Evolutionary conservation across 2,329 filamentous ascomycete genomes (phyloP), one percentile per base, ranked within the genome.

Genomic region (Sordariomycetes sp.): DNA sequence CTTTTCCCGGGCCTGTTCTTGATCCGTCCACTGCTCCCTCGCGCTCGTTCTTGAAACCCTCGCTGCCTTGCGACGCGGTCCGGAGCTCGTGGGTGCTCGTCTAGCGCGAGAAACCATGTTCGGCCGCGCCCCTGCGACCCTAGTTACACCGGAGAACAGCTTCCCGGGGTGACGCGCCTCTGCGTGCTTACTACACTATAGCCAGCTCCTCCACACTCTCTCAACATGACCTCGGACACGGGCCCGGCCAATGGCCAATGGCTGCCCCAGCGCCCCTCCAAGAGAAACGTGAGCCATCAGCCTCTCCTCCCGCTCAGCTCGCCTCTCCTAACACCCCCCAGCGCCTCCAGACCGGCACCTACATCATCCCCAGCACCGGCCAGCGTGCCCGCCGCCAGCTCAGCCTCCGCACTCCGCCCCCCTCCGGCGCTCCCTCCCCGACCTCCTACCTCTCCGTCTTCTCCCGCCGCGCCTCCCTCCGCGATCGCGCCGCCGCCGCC

Each of bases 301-400:
- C 24, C 10, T 34, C 7, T 17, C 51, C 3, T 6, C 28, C 13
- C 51, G n/a, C 25, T 52, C 51, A 2, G 2, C 22, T 42, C 20
- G 22, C 32, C 39, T 12, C 20, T 2, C 2, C 6, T 28, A 39
- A 39, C 34, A 4, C 24, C 17, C 10, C 28, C n/a, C 66, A 85
- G 81, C 84, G 90, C 78, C 77, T 95, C 60, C 85, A 87, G 62
- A 87, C 92, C 67, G 89, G 89, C 62, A 94, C 89, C 52, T 90
- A 95, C 69, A 87, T 97, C 63, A 80, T 95, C 57, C 90, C 92
- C 8, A 77, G 80, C 59, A 96, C 90, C 2, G 91, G 92, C 65
- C 88, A 95, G 70, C 87, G 90, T 61, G 81, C 90, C 53, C 86
- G 84, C 65, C 87, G 87, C 61, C 80, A 86, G 60, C 90, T 96